Percentiles rank a stretch among this genome's conserved stretches.
These are phyloP conservation scores for Aspergillus glaucus DNA, from an alignment of 2,329 filamentous ascomycete species.

Conservation along the genomic window DNA sequence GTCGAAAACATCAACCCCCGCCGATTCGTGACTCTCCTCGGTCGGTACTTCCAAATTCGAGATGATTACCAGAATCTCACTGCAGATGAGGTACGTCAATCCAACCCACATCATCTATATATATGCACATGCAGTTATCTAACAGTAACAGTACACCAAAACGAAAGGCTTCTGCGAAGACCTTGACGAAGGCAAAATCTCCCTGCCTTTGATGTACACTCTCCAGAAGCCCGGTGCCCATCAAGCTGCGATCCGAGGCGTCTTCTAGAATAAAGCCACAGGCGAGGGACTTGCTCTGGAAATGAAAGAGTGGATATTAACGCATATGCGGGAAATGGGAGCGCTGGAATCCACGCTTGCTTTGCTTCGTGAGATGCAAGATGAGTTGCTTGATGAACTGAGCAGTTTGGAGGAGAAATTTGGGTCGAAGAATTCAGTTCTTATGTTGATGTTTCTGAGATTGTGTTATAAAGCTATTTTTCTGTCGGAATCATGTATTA, in stretches of 20 bases:
- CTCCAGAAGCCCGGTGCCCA: background rate
- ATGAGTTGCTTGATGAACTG: background rate
- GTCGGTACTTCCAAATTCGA: constrained; percentile 31
- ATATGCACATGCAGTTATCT: no score
- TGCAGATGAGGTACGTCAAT: constrained; percentile 14
- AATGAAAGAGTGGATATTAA: background rate
- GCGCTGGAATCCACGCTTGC: background rate
- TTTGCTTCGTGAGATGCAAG: background rate
- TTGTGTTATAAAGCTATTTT: no score
- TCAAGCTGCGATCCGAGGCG: background rate
- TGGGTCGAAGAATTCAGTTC: background rate
- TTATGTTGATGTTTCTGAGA: background rate
- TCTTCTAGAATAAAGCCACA: background rate
- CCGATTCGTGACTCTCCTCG: constrained; percentile 58
- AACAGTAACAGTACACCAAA: constrained; percentile 56
- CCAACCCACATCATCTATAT: background rate
- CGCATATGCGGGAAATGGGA: background rate
- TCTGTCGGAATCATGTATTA: no score
- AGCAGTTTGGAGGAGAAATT: background rate
- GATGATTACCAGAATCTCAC: constrained; percentile 76
- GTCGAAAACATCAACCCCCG: constrained; percentile 1
- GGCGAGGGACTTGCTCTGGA: background rate
- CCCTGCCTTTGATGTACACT: constrained; percentile 20
- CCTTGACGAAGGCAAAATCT: constrained; percentile 68
- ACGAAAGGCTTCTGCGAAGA: constrained; percentile 72